Base-by-base conservation (phyloP, 768 basidiomycete genomes). In the Naganishia kalamii region DNA sequence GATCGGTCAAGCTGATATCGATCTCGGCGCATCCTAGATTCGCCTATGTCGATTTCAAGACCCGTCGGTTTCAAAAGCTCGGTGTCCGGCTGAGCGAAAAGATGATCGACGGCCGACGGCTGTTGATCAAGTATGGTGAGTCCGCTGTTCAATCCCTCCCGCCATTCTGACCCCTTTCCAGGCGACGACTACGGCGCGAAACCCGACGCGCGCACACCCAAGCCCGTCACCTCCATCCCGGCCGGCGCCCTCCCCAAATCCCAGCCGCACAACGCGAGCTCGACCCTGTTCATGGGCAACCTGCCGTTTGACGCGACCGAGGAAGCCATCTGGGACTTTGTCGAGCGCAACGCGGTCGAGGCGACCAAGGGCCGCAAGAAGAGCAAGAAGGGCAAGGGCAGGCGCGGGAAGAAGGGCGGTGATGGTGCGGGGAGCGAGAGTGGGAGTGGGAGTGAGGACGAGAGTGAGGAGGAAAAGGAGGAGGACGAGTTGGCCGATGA, bases 11-110 rank as follows among this genome's bases (percentile, higher is more conserved):
- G 21, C 27, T 44, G 17, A 63, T 29, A 23, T 43, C 6, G 21
- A 12, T 30, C 13, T 51, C 40, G 37, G 21, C 15, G 27, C 1
- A n/a, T n/a, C 30, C 13, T 40, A 97, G 94, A 41, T 99, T 92
- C 77, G 96, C 96, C 40, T 97, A 97, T 80, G 88, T 98, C 65
- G 94, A 98, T 79, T 96, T 98, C 75, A 83, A 85, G 2, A 87
- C 87, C 1, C 79, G 83, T 0, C 89, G 92, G 33, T 86, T 84
- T 13, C 89, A 94, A 74, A 74, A 72, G 3, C 80, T 83, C 46
- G 94, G 92, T 32, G 88, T 97, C 67, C 81, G 85, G 3, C 80
- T 88, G 46, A 90, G 91, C 4, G 96, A 99, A 77, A 81, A 85
- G 35, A 84, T 84, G 61, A 80, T 97, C 15, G 84, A 93, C 30